Evolutionary conservation across 2,329 filamentous ascomycete genomes (phyloP).

Genomic region (Zymoseptoria pseudotritici): DNA sequence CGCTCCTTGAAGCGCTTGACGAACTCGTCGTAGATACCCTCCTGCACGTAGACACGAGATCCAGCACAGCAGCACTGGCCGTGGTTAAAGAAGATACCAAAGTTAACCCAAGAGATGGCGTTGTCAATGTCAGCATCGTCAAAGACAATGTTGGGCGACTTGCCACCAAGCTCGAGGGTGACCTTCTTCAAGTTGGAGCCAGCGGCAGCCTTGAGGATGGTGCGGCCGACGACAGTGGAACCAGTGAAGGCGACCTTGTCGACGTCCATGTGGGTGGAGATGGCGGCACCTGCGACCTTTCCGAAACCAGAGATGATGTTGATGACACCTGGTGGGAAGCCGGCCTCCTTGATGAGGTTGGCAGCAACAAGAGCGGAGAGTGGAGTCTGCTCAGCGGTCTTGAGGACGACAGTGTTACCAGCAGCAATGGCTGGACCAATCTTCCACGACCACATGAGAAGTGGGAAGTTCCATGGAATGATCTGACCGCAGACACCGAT

Average conservation of each 20-base stretch:
- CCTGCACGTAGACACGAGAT: conserved; percentile 79
- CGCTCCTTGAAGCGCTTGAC: conserved; percentile 71
- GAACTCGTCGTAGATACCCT: conserved; percentile 82
- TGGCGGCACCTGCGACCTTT: conserved; percentile 67
- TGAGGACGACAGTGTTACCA: conserved; percentile 66
- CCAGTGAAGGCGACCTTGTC: conserved; percentile 82
- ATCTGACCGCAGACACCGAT: conserved; percentile 61
- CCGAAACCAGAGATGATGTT: conserved; percentile 71
- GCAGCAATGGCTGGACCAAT: conserved; percentile 65
- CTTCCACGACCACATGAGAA: conserved; percentile 55
- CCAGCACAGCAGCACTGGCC: conserved; percentile 65
- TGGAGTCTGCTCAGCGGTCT: conserved; percentile 70
- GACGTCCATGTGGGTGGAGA: conserved; percentile 68
- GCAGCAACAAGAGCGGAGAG: conserved; percentile 61
- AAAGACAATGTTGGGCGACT: conserved; percentile 75
- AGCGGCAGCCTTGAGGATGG: conserved; percentile 75
- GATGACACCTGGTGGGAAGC: conserved; percentile 65
- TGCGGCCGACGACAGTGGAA: conserved; percentile 63
- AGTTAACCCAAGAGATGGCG: conserved; percentile 70
- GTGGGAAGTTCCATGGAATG: conserved; percentile 50
- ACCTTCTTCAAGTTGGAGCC: conserved; percentile 75
- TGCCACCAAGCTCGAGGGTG: conserved; percentile 71
- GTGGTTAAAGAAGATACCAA: conserved; percentile 53
- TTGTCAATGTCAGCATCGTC: conserved; percentile 70
- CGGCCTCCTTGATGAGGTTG: conserved; percentile 63